Base-by-base conservation (phyloP, 495 filamentous ascomycete genomes). In the Thozetella sp. region DNA sequence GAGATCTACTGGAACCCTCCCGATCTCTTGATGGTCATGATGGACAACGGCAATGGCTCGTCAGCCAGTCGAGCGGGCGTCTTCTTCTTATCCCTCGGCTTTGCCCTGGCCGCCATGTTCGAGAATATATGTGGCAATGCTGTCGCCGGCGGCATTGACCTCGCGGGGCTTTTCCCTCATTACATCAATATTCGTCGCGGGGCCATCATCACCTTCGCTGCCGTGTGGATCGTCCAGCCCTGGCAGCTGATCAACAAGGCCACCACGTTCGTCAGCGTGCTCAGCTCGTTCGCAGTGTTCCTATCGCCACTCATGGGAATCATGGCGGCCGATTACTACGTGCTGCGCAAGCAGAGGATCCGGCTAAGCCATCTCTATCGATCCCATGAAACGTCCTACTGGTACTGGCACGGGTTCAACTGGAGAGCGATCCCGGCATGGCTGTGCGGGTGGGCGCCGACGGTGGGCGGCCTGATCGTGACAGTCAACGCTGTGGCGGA, bases 151-250 rank as follows among this genome's bases (percentile, higher is more conserved):
- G 80, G 79, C 26, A 77, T 81, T 58, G 80, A 82, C 45, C 63
- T 81, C 48, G 74, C 79, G 2, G 76, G 73, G 11, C 61, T 79
- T 6, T 79, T 71, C 60, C 78, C 80, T 6, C 67, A 67, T 30
- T 82, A 78, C 63, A 81, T 83, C 63, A 80, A 82, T 58, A 81
- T 82, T 48, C 71, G 78, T 2, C 73, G 80, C 13, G 80, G 80
- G 9, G 74, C 75, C 45, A 56, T 81, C 25, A 67, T 81, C 30
- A 76, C 76, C n/a, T 68, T 68, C 6, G 63, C 81, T n/a, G 74
- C 74, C 6, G 65, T 63, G 24, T 68, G 65, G 65, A 25, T 68
- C 17, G 76, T 78, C 24, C 73, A 76, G 46, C 82, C 82, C 1
- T 84, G 81, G 82, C 76, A 83, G 30, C 72, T 80, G 2, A 74